Evolutionary conservation across 1,139 yeast genomes (phyloP).

Genomic region (Arxiozyma heterogenica): DNA sequence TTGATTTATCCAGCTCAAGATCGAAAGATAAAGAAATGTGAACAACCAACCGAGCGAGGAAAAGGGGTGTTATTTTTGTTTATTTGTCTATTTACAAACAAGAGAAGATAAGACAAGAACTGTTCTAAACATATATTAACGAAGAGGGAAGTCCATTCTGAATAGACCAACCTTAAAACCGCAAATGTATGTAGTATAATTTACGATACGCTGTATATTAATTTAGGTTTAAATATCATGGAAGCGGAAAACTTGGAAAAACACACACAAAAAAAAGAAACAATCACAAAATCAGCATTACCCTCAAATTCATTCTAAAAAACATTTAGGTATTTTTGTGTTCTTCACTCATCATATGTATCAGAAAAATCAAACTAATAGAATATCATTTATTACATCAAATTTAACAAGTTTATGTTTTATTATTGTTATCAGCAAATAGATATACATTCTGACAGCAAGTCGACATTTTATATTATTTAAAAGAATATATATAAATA

Average conservation of each 20-base stretch:
- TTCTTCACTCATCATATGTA: no score
- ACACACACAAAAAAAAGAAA: no score
- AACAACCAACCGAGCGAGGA: constrained; percentile 33
- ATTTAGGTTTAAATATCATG: not conserved
- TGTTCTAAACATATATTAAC: no score
- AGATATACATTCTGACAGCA: not conserved
- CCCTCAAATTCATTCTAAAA: not conserved
- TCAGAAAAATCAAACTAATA: no score
- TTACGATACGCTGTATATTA: no score
- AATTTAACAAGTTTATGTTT: no score
- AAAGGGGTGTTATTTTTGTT: constrained; percentile 21
- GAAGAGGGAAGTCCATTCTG: no score
- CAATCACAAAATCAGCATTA: no score
- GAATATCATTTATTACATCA: no score
- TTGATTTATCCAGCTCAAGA: constrained; percentile 40
- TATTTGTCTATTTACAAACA: no score
- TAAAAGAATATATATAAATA: not conserved
- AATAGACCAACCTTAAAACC: not conserved
- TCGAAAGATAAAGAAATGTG: constrained; percentile 6
- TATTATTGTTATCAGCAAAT: not conserved
- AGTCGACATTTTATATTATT: not conserved
- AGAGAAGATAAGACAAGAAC: no score
- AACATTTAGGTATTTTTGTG: not conserved
- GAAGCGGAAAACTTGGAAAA: not conserved
- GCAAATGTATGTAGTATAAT: no score